Percentiles rank a stretch among this genome's conserved stretches.
phyloP scores from a whole-genome alignment of 768 basidiomycete species.

The Pulveroboletus sp. region DNA sequence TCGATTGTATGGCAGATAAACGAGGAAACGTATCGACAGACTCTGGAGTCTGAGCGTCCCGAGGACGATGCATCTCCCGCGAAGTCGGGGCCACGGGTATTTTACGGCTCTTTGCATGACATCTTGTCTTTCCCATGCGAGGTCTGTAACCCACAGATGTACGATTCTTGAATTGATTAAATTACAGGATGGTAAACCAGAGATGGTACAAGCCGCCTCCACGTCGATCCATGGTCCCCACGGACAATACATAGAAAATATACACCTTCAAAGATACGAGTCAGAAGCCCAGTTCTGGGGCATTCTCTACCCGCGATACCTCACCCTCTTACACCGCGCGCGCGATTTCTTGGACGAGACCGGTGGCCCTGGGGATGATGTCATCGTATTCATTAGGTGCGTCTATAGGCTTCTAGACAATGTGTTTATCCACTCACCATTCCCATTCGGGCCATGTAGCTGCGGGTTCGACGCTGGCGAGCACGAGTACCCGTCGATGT shows the following conservation, averaged over 20 bases:
- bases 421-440: background rate
- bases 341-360: constrained; percentile 66
- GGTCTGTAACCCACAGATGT: constrained; percentile 34
- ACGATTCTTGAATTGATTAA: background rate
- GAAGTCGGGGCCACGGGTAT: constrained; percentile 56
- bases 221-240: background rate
- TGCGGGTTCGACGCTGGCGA: constrained; percentile 95
- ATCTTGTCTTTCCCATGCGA: constrained; percentile 91
- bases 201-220: constrained; percentile 40
- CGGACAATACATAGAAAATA: constrained; percentile 26
- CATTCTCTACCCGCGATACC: constrained; percentile 52
- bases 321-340: constrained; percentile 57
- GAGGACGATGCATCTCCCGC: constrained; percentile 21
- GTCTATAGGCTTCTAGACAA: background rate
- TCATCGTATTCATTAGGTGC: constrained; percentile 83
- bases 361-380: constrained; percentile 59
- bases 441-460: constrained; percentile 34
- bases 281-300: background rate
- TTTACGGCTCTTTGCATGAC: constrained; percentile 93
- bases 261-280: constrained; percentile 7
- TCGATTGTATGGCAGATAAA: constrained; percentile 89
- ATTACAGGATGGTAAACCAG: constrained; percentile 70
- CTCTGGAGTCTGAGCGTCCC: constrained; percentile 45
- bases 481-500: constrained; percentile 89
- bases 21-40: constrained; percentile 72